phyloP scores from a whole-genome alignment of 2,329 filamentous ascomycete species.

The Neofusicoccum sp. region DNA sequence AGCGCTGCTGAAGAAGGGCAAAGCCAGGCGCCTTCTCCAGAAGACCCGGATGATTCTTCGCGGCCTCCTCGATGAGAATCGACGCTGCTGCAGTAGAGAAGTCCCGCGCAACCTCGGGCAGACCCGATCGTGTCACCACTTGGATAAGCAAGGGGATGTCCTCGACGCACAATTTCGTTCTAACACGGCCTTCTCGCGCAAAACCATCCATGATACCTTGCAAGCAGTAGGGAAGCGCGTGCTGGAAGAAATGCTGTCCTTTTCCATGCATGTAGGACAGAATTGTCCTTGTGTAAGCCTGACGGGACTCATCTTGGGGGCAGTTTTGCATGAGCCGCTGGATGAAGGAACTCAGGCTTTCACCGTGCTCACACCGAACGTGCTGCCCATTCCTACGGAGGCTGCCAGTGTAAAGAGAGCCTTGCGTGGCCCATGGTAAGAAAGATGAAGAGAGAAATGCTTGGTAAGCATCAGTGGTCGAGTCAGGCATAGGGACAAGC shows the following conservation, averaged over 20 bases:
- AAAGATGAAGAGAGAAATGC: conserved; percentile 42
- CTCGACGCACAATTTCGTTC: conserved; percentile 21
- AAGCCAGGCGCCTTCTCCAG: conserved; percentile 24
- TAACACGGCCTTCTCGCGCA: neutral
- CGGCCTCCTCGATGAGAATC: conserved; percentile 26
- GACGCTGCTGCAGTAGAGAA: conserved; percentile 26
- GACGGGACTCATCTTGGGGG: conserved; percentile 18
- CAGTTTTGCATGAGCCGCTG: conserved; percentile 28
- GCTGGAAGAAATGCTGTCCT: conserved; percentile 36
- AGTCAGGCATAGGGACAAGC: conserved; percentile 1
- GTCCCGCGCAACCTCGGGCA: conserved; percentile 46
- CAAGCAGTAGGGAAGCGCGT: conserved; percentile 43
- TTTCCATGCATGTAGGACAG: conserved; percentile 37
- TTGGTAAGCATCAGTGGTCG: conserved; percentile 37
- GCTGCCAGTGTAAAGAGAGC: conserved; percentile 43
- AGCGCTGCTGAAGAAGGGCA: conserved; percentile 20
- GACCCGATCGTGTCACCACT: conserved; percentile 36
- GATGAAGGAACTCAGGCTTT: conserved; percentile 37
- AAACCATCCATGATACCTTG: conserved; percentile 40
- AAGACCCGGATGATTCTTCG: neutral
- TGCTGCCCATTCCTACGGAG: conserved; percentile 31
- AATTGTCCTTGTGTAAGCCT: conserved; percentile 29
- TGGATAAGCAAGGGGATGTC: conserved; percentile 36
- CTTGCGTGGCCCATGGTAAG: conserved; percentile 49
- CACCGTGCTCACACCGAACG: conserved; percentile 42